Base-by-base conservation (phyloP, 2,329 filamentous ascomycete genomes). In the Fusarium nanum region DNA sequence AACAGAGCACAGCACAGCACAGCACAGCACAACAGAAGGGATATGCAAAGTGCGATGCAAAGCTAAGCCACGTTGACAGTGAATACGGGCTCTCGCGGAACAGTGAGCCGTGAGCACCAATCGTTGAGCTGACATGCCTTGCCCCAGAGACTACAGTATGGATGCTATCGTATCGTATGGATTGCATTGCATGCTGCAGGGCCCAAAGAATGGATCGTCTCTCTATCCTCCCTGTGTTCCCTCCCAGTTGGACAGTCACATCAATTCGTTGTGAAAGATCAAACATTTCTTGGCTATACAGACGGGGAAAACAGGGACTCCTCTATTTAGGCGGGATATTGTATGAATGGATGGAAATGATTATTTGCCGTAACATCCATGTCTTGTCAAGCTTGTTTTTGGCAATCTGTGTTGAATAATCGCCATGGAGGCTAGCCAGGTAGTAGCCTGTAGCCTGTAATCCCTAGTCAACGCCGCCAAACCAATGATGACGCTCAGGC, bases 41-140 rank as follows among this genome's bases (percentile, higher is more conserved):
- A 23, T 22, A 44, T 44, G 41, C 41, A 44, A 23, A 44, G 34
- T 37, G 10, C 22, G 30, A 50, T 50, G 48, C 30, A 40, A 13
- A 52, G 20, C 49, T 28, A 71, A 69, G 64, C 68, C 68, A 71
- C 64, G 64, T 71, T 57, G 68, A 56, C 45, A 67, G 32, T 71
- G 68, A 68, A 71, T 71, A 68, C 68, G 64, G 68, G 68, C 45
- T 71, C 59, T 48, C 55, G 58, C 64, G 50, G 62, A 40, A 41
- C 50, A 20, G n/a, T 45, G 56, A 54, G 37, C 53, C 55, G 48
- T 60, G 44, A 58, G 37, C 53, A 53, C 68, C 68, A 71, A 71
- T 71, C 52, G 60, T 58, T 58, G 45, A 41, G 44, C 64, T 40
- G 56, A 62, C 46, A 57, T 52, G 25, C 56, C 68, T 55, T 56